Conservation (phyloP, 2,329 filamentous ascomycete species). For the Cladophialophora carrionii region DNA sequence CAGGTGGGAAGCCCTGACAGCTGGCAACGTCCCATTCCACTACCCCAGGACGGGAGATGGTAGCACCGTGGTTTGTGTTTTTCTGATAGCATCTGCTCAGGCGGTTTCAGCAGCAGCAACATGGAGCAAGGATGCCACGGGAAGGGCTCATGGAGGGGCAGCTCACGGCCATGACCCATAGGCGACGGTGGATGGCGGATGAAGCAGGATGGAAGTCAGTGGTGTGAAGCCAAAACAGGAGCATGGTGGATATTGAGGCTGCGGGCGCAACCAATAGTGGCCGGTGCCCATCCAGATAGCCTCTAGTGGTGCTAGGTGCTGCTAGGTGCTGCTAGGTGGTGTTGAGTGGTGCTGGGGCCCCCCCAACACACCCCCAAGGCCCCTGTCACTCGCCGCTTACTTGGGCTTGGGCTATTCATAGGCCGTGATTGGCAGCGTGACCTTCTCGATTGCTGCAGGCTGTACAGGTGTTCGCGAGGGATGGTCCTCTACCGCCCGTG, state of each 20-base stretch:
- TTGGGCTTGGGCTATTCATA: conserved; percentile 10
- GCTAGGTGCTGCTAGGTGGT: too few species aligned
- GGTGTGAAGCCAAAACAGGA: conserved; percentile 23
- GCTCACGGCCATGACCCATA: background rate
- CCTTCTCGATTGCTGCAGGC: background rate
- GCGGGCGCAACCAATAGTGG: conserved; percentile 14
- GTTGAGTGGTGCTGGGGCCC: too few species aligned
- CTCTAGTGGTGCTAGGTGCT: background rate
- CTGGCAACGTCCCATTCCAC: conserved; percentile 13
- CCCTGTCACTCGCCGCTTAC: conserved; percentile 10
- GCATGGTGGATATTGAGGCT: conserved; percentile 21
- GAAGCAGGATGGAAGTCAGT: conserved; percentile 7
- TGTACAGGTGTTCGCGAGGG: background rate
- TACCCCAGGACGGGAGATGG: background rate
- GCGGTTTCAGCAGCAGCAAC: conserved; percentile 15
- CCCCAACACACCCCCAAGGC: too few species aligned
- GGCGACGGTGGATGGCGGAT: conserved; percentile 2
- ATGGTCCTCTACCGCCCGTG: background rate
- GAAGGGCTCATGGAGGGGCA: conserved; percentile 11
- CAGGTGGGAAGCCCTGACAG: conserved; percentile 18
- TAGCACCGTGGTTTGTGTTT: conserved; percentile 5
- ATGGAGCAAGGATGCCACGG: conserved; percentile 11
- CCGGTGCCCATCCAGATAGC: conserved; percentile 10
- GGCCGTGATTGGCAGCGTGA: background rate
- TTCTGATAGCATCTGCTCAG: conserved; percentile 3